Base-by-base conservation (phyloP, 768 basidiomycete genomes). In the Wakefieldia striispora region DNA sequence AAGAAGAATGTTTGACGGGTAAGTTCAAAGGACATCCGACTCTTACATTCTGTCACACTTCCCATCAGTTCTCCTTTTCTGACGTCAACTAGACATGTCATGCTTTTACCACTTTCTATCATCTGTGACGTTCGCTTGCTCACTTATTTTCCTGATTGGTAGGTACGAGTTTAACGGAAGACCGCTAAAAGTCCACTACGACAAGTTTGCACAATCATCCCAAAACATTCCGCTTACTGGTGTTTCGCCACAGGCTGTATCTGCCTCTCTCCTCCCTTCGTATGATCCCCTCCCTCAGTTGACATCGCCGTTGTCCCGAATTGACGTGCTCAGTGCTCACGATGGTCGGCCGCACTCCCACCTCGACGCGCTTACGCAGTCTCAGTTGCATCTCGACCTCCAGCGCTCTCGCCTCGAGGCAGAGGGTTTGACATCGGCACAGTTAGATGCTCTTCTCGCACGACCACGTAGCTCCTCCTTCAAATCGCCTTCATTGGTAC, bases 131-230 rank as follows among this genome's bases (percentile, higher is more conserved):
- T 43, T 35, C 43, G 41, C 24, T 46, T 14, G 41, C 59, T 59
- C 35, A 53, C 35, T 33, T 40, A 38, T 41, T 3, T 26, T 34
- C 31, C 13, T 33, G 6, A 49, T 31, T 37, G 52, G 14, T 64
- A 95, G 93, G 26, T 90, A 83, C 60, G 94, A 97, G 56, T 90
- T 88, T 59, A 90, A 90, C 61, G 93, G 93, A 4, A 84, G 92
- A 23, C 72, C 77, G 9, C 77, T 97, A 36, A 94, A 94, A 63
- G 95, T 97, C 11, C 89, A 93, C 64, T 89, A 85, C 62, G 95
- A 98, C 75, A 89, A 87, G 66, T 92, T 84, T 64, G 75, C 81
- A 2, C 80, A 70, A 20, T 65, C 64, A 6, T 59, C 62, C 12
- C 67, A 65, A 38, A 62, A 59, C 3, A 53, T 59, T 14, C 55